These are phyloP conservation scores for Fusarium hainanense DNA, from an alignment of 2,329 filamentous ascomycete genomes.

Conservation along the genomic window DNA sequence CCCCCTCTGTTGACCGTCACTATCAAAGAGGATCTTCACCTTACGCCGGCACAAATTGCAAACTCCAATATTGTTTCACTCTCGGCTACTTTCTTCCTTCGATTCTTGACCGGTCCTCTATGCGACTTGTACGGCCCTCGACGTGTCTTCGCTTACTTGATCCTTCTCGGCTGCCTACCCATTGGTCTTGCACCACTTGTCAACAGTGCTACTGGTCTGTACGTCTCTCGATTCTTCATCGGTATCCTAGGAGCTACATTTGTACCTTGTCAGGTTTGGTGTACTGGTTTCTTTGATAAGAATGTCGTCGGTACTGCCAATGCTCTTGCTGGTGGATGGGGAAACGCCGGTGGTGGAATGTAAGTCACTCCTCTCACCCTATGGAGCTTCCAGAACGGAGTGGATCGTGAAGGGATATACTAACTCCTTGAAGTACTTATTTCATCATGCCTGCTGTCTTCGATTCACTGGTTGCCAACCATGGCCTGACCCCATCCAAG, in stretches of 20 bases:
- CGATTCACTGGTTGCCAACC: constrained; percentile 73
- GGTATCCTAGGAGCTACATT: constrained; percentile 82
- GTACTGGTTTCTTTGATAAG: constrained; percentile 92
- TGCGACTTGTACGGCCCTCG: constrained; percentile 88
- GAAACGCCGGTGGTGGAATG: constrained; percentile 88
- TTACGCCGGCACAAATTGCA: constrained; percentile 76
- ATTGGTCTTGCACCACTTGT: constrained; percentile 85
- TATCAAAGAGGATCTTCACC: constrained; percentile 80
- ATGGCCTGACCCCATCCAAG: constrained; percentile 70
- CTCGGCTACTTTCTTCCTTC: constrained; percentile 75
- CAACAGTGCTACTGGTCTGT: constrained; percentile 70
- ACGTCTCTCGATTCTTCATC: constrained; percentile 81
- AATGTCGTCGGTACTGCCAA: constrained; percentile 92
- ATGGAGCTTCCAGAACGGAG: not conserved
- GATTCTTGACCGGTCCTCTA: constrained; percentile 81
- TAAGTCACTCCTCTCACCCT: constrained; percentile 15
- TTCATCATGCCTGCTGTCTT: constrained; percentile 93
- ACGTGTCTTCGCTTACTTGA: constrained; percentile 78
- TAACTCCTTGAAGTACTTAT: constrained; percentile 68
- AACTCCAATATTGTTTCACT: constrained; percentile 94
- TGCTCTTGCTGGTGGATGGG: constrained; percentile 83
- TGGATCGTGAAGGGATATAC: not conserved
- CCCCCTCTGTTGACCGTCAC: constrained; percentile 82
- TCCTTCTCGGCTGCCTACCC: constrained; percentile 83
- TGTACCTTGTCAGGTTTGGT: constrained; percentile 92